phyloP scores from a whole-genome alignment of 2,329 filamentous ascomycete genomes.

The Ophiocordyceps camponoti-saundersi region DNA sequence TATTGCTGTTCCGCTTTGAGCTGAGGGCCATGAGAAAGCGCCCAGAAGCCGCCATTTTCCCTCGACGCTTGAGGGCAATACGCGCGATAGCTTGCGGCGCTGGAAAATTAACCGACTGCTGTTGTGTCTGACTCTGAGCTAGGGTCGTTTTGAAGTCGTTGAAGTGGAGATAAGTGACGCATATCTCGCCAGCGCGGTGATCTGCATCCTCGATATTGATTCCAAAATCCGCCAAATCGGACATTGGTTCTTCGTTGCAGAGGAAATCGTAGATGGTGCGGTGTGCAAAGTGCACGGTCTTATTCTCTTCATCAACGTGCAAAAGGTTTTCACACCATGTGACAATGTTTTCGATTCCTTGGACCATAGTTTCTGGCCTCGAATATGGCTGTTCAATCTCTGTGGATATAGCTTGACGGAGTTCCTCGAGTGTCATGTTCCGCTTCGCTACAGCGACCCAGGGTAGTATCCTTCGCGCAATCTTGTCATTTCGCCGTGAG shows the following conservation, averaged over 20 bases:
- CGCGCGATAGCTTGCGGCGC: not conserved
- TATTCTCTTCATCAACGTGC: not conserved
- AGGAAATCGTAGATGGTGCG: not conserved
- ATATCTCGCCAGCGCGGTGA: not conserved
- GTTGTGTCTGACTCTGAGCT: not conserved
- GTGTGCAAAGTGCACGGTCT: not conserved
- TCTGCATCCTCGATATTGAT: not conserved
- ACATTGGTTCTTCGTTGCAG: not conserved
- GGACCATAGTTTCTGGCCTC: not conserved
- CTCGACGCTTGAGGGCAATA: not conserved
- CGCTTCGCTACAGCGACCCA: not conserved
- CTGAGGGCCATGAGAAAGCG: not conserved
- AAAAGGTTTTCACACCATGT: not conserved
- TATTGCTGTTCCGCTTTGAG: not conserved
- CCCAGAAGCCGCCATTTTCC: not conserved
- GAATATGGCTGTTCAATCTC: not conserved
- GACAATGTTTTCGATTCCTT: not conserved
- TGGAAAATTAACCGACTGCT: not conserved
- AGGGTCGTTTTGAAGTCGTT: not conserved
- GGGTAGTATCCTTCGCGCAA: not conserved
- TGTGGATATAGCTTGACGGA: not conserved
- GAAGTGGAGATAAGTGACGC: not conserved
- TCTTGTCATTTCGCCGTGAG: not conserved
- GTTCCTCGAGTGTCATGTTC: not conserved
- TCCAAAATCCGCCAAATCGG: not conserved